Evolutionary conservation across 2,329 filamentous ascomycete genomes (phyloP).

Genomic region (Periconia sp.): DNA sequence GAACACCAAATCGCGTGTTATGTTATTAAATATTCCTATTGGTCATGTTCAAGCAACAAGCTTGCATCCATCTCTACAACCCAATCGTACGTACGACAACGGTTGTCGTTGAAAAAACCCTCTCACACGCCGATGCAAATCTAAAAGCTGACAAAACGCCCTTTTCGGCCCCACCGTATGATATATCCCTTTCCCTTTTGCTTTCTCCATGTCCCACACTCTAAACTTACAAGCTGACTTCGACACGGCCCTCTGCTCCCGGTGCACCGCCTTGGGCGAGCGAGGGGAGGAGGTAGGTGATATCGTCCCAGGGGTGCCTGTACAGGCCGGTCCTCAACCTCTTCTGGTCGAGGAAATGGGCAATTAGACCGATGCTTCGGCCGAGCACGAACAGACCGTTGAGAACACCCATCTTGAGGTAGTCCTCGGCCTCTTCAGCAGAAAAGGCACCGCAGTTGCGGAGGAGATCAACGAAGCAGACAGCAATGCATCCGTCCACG

Average conservation of each 20-base stretch:
- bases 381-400: slow-evolving; percentile 99
- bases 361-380: slow-evolving; percentile 97
- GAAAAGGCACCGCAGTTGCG: slow-evolving; percentile 98
- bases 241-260: slow-evolving; percentile 45
- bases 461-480: slow-evolving; percentile 97
- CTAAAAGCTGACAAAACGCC: slow-evolving; percentile 26
- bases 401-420: slow-evolving; percentile 97
- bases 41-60: neutral
- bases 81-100: too few species aligned
- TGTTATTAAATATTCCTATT: slow-evolving; percentile 11
- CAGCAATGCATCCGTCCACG: slow-evolving; percentile 95
- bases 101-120: slow-evolving; percentile 6
- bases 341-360: slow-evolving; percentile 99
- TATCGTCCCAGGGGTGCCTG: slow-evolving; percentile 83
- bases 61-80: neutral
- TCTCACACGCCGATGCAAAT: slow-evolving; percentile 26
- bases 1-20: neutral
- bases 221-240: slow-evolving; percentile 41
- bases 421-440: slow-evolving; percentile 94
- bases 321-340: slow-evolving; percentile 96
- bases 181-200: slow-evolving; percentile 30
- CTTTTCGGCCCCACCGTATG: slow-evolving; percentile 24
- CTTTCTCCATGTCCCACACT: slow-evolving; percentile 5
- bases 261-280: slow-evolving; percentile 39
- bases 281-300: slow-evolving; percentile 46